Conservation (phyloP, 129 eudicot genomes). For the Helianthus annuus region DNA sequence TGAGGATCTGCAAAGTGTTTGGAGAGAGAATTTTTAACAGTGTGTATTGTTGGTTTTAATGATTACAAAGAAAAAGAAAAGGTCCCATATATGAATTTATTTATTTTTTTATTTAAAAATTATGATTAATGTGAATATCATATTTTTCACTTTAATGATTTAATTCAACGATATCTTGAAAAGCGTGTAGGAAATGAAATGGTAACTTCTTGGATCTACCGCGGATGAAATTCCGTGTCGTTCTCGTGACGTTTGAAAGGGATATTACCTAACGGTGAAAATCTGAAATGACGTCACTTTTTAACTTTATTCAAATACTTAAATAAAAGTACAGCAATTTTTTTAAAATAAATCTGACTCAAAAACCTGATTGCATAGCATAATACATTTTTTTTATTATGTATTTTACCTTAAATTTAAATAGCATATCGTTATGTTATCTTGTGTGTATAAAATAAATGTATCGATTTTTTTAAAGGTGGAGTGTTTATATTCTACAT, state of each 20-base stretch:
- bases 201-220: slow-evolving; percentile 12
- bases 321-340: too few relatives aligned
- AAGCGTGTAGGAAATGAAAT: slow-evolving; percentile 6
- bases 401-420: too few relatives aligned
- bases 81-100: slow-evolving; percentile 26
- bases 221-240: slow-evolving; percentile 35
- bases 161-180: neutral
- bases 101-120: neutral
- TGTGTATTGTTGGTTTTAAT: slow-evolving; percentile 39
- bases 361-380: too few relatives aligned
- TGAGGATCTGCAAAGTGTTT: slow-evolving; percentile 37
- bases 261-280: slow-evolving; percentile 29
- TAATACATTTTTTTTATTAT: too few relatives aligned
- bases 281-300: slow-evolving; percentile 21
- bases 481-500: too few relatives aligned
- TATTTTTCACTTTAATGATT: slow-evolving; percentile 1
- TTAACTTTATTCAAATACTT: neutral
- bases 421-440: too few relatives aligned
- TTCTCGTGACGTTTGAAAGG: slow-evolving; percentile 17
- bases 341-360: too few relatives aligned
- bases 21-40: slow-evolving; percentile 45
- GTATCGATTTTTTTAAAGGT: too few relatives aligned
- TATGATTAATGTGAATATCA: neutral
- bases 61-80: slow-evolving; percentile 26
- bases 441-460: too few relatives aligned